Evolutionary conservation across 306 rosid genomes (phyloP).

Genomic region (Castanea sativa): DNA sequence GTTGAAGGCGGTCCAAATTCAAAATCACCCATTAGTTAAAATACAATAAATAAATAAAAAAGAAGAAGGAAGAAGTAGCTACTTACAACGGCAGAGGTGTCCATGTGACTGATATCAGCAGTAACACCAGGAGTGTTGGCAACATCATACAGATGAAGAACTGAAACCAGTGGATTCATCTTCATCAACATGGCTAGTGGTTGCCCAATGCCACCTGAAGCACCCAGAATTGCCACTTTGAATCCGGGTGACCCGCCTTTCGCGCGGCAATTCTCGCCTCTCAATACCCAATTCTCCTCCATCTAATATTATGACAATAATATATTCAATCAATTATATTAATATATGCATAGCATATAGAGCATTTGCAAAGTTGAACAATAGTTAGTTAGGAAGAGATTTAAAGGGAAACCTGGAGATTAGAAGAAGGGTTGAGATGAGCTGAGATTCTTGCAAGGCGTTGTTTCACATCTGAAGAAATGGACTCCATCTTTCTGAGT

Average conservation of each 20-base stretch:
- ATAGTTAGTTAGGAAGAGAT: neutral
- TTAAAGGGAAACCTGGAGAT: conserved; percentile 39
- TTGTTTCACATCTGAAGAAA: conserved; percentile 42
- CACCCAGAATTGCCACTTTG: conserved; percentile 89
- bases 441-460: conserved; percentile 66
- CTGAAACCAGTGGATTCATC: conserved; percentile 88
- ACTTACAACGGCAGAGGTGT: conserved; percentile 93
- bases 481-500: conserved; percentile 24
- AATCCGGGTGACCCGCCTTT: conserved; percentile 91
- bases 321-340: too few species aligned
- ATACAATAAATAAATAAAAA: neutral
- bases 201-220: conserved; percentile 97
- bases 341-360: too few species aligned
- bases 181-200: conserved; percentile 86
- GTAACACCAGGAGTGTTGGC: conserved; percentile 96
- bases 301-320: conserved; percentile 17
- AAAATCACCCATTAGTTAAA: neutral
- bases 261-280: conserved; percentile 60
- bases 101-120: conserved; percentile 95
- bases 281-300: conserved; percentile 44
- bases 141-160: conserved; percentile 96
- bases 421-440: conserved; percentile 57
- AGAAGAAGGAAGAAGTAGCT: neutral
- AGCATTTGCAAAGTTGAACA: too few species aligned
- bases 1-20: neutral